These are phyloP conservation scores for Cercospora sp. DNA, from an alignment of 2,329 filamentous ascomycete species.

Conservation along the genomic window DNA sequence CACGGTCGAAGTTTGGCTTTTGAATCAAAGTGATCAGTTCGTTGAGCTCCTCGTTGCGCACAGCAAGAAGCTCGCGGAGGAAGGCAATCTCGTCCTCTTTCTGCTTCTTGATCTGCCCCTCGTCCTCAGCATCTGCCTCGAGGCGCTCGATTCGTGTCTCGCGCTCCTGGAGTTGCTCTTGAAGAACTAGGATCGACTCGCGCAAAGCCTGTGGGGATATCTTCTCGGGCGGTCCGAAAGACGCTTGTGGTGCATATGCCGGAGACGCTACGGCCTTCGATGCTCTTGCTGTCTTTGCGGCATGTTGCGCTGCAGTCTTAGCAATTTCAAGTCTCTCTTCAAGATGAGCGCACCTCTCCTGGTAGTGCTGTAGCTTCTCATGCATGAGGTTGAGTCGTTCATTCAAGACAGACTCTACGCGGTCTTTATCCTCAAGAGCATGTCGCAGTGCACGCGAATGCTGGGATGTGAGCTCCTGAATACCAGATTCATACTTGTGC, in stretches of 20 bases:
- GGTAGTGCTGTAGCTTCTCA: constrained; percentile 79
- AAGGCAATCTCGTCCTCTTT: constrained; percentile 92
- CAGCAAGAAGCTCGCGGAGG: constrained; percentile 88
- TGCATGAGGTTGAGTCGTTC: constrained; percentile 80
- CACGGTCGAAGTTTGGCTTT: constrained; percentile 70
- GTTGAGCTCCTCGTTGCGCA: constrained; percentile 85
- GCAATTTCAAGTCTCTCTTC: constrained; percentile 91
- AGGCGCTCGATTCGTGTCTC: constrained; percentile 87
- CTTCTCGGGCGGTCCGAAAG: constrained; percentile 67
- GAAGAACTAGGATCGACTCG: constrained; percentile 92
- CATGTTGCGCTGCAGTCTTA: constrained; percentile 81
- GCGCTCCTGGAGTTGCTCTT: constrained; percentile 93
- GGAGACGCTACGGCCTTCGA: constrained; percentile 30
- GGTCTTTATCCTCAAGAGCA: constrained; percentile 76
- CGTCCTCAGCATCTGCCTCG: constrained; percentile 73
- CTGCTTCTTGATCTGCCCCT: constrained; percentile 82
- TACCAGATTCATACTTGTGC: constrained; percentile 53
- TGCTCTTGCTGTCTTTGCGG: constrained; percentile 62
- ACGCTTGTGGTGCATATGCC: constrained; percentile 37
- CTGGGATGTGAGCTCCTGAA: constrained; percentile 57
- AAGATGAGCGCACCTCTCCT: constrained; percentile 79
- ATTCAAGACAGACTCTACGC: constrained; percentile 73
- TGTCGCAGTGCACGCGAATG: constrained; percentile 50
- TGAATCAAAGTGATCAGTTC: constrained; percentile 84
- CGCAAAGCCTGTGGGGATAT: constrained; percentile 92